A percentile compares a stretch with the other conserved stretches of the same genome.
Conservation (phyloP, 208 protist genomes). For the Tritrichomonas foetus region DNA sequence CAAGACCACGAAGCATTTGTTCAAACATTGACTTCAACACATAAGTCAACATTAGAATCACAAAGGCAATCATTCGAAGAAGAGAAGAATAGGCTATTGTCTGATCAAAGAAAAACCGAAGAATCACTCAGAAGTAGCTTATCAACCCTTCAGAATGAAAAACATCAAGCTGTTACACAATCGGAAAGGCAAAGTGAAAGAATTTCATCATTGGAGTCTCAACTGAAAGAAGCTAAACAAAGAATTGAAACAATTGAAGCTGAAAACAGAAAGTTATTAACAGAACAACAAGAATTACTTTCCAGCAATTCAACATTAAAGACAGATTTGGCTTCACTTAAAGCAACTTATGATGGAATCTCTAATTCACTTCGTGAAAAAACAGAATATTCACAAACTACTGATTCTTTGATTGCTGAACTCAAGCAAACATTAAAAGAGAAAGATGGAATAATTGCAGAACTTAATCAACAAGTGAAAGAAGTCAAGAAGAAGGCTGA, state of each 20-base stretch:
- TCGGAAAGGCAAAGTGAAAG: neutral
- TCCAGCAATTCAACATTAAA: neutral
- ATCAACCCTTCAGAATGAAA: neutral
- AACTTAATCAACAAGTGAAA: neutral
- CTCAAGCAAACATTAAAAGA: neutral
- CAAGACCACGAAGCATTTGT: neutral
- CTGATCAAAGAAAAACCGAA: neutral
- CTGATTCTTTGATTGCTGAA: neutral
- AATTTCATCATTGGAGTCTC: neutral
- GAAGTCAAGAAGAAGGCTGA: neutral
- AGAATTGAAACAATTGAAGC: neutral
- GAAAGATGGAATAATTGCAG: neutral
- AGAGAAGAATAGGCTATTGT: neutral
- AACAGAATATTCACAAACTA: neutral
- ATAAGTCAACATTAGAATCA: neutral
- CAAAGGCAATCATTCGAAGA: neutral
- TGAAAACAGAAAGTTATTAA: neutral
- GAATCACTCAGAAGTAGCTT: neutral
- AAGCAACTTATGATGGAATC: neutral
- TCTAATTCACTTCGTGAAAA: neutral
- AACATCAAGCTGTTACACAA: neutral
- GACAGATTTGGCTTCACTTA: neutral
- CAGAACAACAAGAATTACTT: neutral
- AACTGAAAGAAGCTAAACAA: neutral
- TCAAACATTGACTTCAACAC: neutral